Evolutionary conservation across 208 protist species (phyloP).

Genomic region (Giardia muris): DNA sequence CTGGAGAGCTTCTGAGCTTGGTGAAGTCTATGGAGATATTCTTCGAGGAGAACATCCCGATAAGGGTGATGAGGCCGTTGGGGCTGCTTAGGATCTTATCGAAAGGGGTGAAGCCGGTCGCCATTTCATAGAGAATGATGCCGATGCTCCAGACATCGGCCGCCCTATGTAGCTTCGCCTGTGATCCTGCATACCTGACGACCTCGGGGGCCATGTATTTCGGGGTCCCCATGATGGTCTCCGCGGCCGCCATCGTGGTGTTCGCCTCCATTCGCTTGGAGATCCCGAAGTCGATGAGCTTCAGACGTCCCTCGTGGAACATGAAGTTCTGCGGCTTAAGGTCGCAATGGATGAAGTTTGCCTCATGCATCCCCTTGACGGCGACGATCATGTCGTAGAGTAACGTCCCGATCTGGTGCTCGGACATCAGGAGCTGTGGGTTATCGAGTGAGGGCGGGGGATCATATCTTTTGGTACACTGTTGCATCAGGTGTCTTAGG

Average conservation of each 20-base stretch:
- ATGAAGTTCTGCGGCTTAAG: slow-evolving; percentile 25
- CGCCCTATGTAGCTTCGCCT: background rate
- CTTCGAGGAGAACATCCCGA: background rate
- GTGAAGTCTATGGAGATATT: background rate
- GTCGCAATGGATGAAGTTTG: background rate
- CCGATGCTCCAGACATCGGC: slow-evolving; percentile 21
- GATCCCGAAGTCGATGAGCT: slow-evolving; percentile 24
- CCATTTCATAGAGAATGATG: background rate
- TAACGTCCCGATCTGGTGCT: background rate
- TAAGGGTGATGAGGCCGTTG: background rate
- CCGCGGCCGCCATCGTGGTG: background rate
- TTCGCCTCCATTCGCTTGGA: background rate
- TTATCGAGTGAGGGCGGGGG: background rate
- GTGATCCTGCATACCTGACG: background rate
- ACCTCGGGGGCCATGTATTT: slow-evolving; percentile 24
- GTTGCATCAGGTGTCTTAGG: background rate
- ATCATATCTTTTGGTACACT: background rate
- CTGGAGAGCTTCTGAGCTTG: background rate
- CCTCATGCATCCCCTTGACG: background rate
- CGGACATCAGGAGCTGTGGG: background rate
- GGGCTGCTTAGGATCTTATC: background rate
- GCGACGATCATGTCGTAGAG: background rate
- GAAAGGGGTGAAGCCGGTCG: background rate
- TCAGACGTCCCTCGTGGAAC: background rate
- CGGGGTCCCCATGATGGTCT: background rate